Percentiles rank a stretch among this genome's conserved stretches.
Evolutionary conservation across 352 stramenopile genomes (phyloP).

Genomic region (Globisporangium abappressorium): DNA sequence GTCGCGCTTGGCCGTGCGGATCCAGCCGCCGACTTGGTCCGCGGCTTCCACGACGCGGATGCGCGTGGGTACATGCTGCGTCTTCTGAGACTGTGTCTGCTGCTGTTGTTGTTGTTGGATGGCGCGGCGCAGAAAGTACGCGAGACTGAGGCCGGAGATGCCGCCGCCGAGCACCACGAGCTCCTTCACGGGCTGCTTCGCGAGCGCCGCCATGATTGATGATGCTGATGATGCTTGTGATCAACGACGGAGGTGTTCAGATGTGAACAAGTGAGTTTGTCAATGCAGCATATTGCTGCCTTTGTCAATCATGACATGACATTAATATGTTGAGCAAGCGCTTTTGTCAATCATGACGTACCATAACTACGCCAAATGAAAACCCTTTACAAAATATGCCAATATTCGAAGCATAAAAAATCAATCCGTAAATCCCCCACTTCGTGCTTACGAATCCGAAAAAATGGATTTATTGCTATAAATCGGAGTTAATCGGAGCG

Average conservation of each 20-base stretch:
- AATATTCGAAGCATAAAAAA: no score
- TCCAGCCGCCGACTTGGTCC: constrained; percentile 56
- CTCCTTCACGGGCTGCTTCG: constrained; percentile 25
- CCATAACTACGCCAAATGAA: no score
- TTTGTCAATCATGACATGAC: no score
- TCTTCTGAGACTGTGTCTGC: constrained; percentile 4
- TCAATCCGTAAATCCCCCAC: no score
- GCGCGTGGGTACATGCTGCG: constrained; percentile 17
- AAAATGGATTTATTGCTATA: no score
- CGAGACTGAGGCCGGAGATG: constrained; percentile 75
- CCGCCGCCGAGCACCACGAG: constrained; percentile 82
- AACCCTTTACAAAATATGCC: no score
- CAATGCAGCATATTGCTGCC: no score
- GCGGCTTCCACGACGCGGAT: constrained; percentile 75
- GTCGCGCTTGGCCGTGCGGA: constrained; percentile 54
- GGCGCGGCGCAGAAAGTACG: constrained; percentile 69
- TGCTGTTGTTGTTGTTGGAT: constrained; percentile 22
- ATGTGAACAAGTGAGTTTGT: not conserved
- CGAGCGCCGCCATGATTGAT: not conserved
- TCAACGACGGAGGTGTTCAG: not conserved
- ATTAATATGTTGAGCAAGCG: no score
- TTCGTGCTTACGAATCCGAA: no score
- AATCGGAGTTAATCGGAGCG: no score
- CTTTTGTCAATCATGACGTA: no score
- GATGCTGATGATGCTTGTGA: not conserved